Conservation (phyloP, 164 flowering plant species). For the Stephania cephalantha region DNA sequence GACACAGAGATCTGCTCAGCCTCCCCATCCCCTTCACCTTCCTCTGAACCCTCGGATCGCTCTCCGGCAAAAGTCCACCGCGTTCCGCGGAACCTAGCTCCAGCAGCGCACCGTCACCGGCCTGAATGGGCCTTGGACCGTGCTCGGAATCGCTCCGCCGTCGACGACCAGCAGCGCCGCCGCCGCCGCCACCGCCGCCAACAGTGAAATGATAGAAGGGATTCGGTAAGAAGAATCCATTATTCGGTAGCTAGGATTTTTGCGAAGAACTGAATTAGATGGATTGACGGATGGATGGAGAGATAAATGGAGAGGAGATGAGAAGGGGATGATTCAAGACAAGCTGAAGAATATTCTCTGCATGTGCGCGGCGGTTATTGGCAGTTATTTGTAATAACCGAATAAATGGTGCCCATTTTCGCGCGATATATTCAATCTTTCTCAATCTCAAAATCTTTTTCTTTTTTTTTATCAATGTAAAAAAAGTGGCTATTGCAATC, state of each 20-base stretch:
- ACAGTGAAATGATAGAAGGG: neutral
- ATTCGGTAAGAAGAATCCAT: neutral
- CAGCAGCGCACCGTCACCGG: slow-evolving; percentile 67
- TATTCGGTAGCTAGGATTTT: neutral
- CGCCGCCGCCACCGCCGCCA: neutral
- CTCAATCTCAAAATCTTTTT: too few relatives aligned
- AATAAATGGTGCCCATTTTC: neutral
- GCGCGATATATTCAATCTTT: neutral
- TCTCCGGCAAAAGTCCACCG: slow-evolving; percentile 65
- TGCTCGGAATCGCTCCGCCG: slow-evolving; percentile 58
- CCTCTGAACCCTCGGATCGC: slow-evolving; percentile 56
- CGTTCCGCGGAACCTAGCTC: slow-evolving; percentile 51
- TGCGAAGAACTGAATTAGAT: neutral
- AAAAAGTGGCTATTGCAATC: too few relatives aligned
- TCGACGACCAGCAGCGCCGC: too few relatives aligned
- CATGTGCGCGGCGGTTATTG: neutral
- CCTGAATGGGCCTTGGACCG: slow-evolving; percentile 68
- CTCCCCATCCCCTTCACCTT: slow-evolving; percentile 44
- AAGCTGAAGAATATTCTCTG: too few relatives aligned
- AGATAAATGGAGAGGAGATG: neutral
- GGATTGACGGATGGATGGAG: too few relatives aligned
- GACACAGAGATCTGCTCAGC: slow-evolving; percentile 86
- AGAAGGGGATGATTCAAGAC: too few relatives aligned
- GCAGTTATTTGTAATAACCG: too few relatives aligned
- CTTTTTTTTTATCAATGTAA: too few relatives aligned